A percentile compares a stretch with the other conserved stretches of the same genome.
Evolutionary conservation across 208 protist genomes (phyloP).

Genomic region (Wallacemonas sp.): DNA sequence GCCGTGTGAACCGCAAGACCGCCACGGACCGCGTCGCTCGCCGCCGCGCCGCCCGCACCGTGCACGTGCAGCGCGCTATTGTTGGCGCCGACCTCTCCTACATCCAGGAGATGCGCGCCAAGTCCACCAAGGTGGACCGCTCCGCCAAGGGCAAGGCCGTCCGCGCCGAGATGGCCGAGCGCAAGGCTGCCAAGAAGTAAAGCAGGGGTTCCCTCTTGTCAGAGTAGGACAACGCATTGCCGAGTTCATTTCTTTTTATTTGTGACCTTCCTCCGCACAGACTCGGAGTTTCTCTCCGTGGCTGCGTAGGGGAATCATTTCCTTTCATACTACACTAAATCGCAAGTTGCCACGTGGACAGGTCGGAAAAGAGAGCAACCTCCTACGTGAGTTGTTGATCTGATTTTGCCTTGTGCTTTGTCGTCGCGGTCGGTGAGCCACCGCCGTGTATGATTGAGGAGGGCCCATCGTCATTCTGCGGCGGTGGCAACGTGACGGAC

Average conservation of each 20-base stretch:
- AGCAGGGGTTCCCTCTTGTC: constrained; percentile 2
- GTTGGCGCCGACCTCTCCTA: constrained; percentile 89
- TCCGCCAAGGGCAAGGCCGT: constrained; percentile 89
- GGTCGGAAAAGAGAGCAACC: no score
- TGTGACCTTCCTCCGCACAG: no score
- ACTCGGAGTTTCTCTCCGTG: no score
- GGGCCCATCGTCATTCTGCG: no score
- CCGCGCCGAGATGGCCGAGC: constrained; percentile 87
- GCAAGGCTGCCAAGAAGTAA: constrained; percentile 93
- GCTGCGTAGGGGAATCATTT: no score
- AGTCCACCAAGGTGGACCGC: constrained; percentile 71
- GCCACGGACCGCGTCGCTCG: constrained; percentile 80
- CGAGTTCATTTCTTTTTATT: not conserved
- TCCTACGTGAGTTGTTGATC: no score
- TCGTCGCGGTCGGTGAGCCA: no score
- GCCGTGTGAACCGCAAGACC: constrained; percentile 93
- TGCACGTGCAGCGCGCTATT: constrained; percentile 79
- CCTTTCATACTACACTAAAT: no score
- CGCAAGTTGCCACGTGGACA: no score
- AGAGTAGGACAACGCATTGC: not conserved
- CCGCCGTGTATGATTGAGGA: no score
- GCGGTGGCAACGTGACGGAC: no score
- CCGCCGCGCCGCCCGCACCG: constrained; percentile 79
- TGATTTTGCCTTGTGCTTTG: no score
- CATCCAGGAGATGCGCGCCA: constrained; percentile 87